Conservation (phyloP, 306 rosid species). For the Albizia julibrissin region DNA sequence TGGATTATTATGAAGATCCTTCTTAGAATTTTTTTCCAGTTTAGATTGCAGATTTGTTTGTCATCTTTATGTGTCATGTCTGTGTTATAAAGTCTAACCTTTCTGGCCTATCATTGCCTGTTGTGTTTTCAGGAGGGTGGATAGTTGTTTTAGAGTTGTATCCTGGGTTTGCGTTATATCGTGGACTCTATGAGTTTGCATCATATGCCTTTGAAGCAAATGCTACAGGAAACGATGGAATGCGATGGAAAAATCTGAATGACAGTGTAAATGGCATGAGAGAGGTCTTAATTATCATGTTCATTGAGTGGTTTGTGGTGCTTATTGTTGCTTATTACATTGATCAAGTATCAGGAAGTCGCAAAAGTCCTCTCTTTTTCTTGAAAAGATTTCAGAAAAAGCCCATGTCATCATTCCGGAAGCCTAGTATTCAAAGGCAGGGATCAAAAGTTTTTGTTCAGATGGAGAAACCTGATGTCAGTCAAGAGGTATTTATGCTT, state of each 20-base stretch:
- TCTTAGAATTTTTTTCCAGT: background rate
- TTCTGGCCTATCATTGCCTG: conserved; percentile 18
- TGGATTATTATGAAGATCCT: background rate
- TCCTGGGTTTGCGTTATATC: conserved; percentile 80
- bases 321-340: conserved; percentile 62
- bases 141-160: conserved; percentile 70
- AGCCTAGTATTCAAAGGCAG: conserved; percentile 58
- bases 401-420: conserved; percentile 44
- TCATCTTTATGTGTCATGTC: conserved; percentile 15
- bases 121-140: conserved; percentile 54
- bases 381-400: conserved; percentile 60
- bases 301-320: conserved; percentile 68
- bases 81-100: conserved; percentile 15
- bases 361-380: conserved; percentile 63
- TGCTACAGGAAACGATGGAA: conserved; percentile 62
- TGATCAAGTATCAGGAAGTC: conserved; percentile 70
- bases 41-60: background rate
- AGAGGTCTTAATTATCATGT: conserved; percentile 65
- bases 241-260: conserved; percentile 76
- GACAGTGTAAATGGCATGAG: conserved; percentile 67
- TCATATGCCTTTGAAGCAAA: conserved; percentile 54
- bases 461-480: conserved; percentile 78
- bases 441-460: conserved; percentile 68
- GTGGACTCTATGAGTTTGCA: conserved; percentile 79
- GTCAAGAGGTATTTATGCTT: conserved; percentile 68